Conservation (phyloP, 2,329 filamentous ascomycete genomes). For the Colletotrichum chlorophyti region DNA sequence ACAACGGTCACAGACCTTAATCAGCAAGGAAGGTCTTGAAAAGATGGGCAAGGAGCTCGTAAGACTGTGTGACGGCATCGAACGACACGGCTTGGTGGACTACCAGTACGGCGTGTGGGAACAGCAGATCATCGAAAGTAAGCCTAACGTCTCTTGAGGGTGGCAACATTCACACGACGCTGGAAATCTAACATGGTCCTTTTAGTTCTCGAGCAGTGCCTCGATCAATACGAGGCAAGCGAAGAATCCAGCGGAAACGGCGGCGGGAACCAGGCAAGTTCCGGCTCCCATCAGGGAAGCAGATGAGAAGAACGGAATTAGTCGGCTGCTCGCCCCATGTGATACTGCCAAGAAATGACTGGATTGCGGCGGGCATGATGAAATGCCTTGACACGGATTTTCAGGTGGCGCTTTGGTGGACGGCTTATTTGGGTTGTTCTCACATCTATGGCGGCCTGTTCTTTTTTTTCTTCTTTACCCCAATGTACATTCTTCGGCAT, state of each 20-base stretch:
- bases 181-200: slow-evolving; percentile 7
- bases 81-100: slow-evolving; percentile 92
- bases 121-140: slow-evolving; percentile 86
- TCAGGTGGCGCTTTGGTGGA: slow-evolving; percentile 1
- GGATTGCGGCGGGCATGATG: not conserved
- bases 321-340: not conserved
- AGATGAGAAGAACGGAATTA: slow-evolving; percentile 12
- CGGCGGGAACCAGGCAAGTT: slow-evolving; percentile 25
- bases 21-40: slow-evolving; percentile 73
- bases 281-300: slow-evolving; percentile 23
- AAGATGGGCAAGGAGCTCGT: slow-evolving; percentile 85
- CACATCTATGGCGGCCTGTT: not conserved
- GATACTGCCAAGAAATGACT: not conserved
- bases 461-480: not conserved
- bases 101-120: slow-evolving; percentile 98
- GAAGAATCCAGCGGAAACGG: slow-evolving; percentile 42
- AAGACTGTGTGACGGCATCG: slow-evolving; percentile 82
- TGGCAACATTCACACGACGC: too few relatives aligned
- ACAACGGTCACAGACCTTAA: slow-evolving; percentile 65
- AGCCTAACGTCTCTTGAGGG: slow-evolving; percentile 42
- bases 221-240: slow-evolving; percentile 52
- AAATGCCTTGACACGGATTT: not conserved
- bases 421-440: slow-evolving; percentile 3
- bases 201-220: slow-evolving; percentile 44
- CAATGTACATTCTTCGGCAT: slow-evolving; percentile 24